A percentile compares a stretch with the other conserved stretches of the same genome.
These are phyloP conservation scores for Clavispora asparagi DNA, from an alignment of 805 yeast species.

Conservation along the genomic window DNA sequence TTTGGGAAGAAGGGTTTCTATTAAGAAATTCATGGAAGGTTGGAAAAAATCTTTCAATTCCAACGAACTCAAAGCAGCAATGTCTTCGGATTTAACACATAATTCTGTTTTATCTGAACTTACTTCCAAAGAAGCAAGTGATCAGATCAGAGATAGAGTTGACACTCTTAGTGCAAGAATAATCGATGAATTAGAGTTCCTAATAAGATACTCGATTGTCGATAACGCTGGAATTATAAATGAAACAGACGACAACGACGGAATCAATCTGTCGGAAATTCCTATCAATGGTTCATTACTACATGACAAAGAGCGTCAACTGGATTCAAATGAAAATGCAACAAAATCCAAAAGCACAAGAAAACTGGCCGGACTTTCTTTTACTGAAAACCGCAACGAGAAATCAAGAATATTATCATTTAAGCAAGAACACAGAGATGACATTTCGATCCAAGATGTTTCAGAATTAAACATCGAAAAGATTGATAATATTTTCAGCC, in stretches of 20 bases:
- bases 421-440: conserved; percentile 5
- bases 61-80: neutral
- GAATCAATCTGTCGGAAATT: conserved; percentile 4
- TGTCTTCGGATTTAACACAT: conserved; percentile 5
- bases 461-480: conserved; percentile 35
- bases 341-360: neutral
- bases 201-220: conserved; percentile 41
- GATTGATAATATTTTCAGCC: conserved; percentile 33
- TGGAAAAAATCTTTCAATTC: conserved; percentile 33
- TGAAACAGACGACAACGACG: conserved; percentile 8
- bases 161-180: conserved; percentile 69
- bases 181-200: conserved; percentile 59
- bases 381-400: neutral
- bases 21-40: conserved; percentile 36
- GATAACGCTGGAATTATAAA: conserved; percentile 10
- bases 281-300: neutral
- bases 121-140: neutral
- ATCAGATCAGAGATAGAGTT: conserved; percentile 33
- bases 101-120: neutral
- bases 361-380: neutral
- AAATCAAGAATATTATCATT: neutral
- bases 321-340: neutral
- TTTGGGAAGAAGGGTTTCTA: conserved; percentile 27
- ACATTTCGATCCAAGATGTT: conserved; percentile 29
- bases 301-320: neutral